Conservation (phyloP, 2,329 filamentous ascomycete species). For the Cordyceps fumosorosea region DNA sequence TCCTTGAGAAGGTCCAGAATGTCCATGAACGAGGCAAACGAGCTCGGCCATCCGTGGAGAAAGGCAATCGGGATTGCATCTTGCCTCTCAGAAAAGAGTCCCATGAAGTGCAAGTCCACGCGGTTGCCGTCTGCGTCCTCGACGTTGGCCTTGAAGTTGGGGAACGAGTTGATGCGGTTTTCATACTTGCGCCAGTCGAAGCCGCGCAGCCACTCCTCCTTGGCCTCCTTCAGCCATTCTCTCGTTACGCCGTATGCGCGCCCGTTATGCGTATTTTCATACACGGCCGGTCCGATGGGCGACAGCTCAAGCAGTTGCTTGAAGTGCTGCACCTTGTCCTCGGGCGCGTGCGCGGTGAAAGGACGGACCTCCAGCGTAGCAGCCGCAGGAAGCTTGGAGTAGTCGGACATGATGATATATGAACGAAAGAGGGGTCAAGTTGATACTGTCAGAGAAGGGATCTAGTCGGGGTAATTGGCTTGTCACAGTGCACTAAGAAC, state of each 20-base stretch:
- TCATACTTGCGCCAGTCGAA: slow-evolving; percentile 40
- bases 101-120: slow-evolving; percentile 45
- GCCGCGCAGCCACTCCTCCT: slow-evolving; percentile 34
- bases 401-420: slow-evolving; percentile 8
- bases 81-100: slow-evolving; percentile 43
- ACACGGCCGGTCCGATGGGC: slow-evolving; percentile 41
- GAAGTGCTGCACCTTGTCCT: slow-evolving; percentile 38
- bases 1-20: slow-evolving; percentile 38
- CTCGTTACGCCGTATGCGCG: slow-evolving; percentile 36
- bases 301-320: slow-evolving; percentile 39
- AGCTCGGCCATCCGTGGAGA: slow-evolving; percentile 50
- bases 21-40: slow-evolving; percentile 49
- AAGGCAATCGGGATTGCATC: slow-evolving; percentile 45
- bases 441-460: neutral
- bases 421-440: neutral
- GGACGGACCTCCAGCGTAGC: slow-evolving; percentile 16
- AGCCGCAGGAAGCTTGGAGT: slow-evolving; percentile 1
- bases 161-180: slow-evolving; percentile 37
- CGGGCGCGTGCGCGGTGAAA: slow-evolving; percentile 35
- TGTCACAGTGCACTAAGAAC: neutral
- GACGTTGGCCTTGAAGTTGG: slow-evolving; percentile 38
- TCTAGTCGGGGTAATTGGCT: neutral
- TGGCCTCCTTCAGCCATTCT: slow-evolving; percentile 38
- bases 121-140: slow-evolving; percentile 27
- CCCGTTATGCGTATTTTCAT: slow-evolving; percentile 38